These are phyloP conservation scores for Lasiosphaeris hirsuta DNA, from an alignment of 495 filamentous ascomycete species.

Conservation along the genomic window DNA sequence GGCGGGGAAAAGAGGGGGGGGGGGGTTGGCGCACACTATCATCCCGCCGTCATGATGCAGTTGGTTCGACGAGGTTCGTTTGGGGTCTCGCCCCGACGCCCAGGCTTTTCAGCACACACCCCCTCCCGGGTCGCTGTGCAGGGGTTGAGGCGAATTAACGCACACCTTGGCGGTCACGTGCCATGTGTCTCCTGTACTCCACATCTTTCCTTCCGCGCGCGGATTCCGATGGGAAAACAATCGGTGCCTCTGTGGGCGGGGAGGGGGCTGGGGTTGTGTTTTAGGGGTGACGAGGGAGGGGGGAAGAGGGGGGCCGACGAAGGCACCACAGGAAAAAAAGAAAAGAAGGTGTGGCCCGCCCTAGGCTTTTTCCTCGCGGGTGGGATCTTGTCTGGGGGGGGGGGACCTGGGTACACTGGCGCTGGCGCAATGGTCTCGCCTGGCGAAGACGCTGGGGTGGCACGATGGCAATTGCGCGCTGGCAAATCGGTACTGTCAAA, in stretches of 20 bases:
- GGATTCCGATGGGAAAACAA: slow-evolving; percentile 15
- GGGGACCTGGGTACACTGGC: too few relatives aligned
- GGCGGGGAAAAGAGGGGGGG: background rate
- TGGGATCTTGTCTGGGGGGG: too few relatives aligned
- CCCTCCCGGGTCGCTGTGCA: background rate
- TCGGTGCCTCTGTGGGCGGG: background rate
- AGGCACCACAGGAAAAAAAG: too few relatives aligned
- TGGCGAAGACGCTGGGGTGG: too few relatives aligned
- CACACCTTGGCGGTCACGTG: slow-evolving; percentile 27
- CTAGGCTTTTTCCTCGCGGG: too few relatives aligned
- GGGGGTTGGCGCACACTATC: background rate
- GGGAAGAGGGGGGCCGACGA: too few relatives aligned
- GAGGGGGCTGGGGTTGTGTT: background rate
- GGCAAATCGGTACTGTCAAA: too few relatives aligned
- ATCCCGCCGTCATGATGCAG: background rate
- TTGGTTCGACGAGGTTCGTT: background rate
- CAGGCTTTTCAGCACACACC: background rate
- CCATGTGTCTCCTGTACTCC: slow-evolving; percentile 22
- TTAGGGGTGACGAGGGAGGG: too few relatives aligned
- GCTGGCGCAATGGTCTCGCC: too few relatives aligned
- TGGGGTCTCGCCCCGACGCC: background rate
- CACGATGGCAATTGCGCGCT: too few relatives aligned
- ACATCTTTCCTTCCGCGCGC: slow-evolving; percentile 24
- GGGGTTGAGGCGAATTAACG: slow-evolving; percentile 20
- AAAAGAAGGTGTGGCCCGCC: too few relatives aligned